Conservation (phyloP, 352 stramenopile species). For the Phytophthora citrophthora region DNA sequence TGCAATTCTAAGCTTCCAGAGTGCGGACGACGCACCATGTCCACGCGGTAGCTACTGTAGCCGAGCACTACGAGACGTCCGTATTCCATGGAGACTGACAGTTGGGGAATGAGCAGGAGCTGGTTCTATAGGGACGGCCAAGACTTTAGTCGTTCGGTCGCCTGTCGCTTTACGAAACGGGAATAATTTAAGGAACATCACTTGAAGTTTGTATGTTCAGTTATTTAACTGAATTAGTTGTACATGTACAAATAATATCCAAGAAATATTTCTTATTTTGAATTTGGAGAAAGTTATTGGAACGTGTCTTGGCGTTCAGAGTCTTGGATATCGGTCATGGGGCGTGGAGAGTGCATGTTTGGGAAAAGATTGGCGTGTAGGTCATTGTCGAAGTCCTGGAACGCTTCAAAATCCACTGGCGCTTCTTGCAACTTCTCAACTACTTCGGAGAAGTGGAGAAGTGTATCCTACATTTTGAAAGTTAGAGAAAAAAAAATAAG, state of each 20-base stretch:
- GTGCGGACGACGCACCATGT: constrained; percentile 39
- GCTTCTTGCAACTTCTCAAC: constrained; percentile 63
- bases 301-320: constrained; percentile 1
- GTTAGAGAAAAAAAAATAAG: not conserved
- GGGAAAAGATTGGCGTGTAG: constrained; percentile 18
- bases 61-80: constrained; percentile 83
- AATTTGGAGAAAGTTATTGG: not conserved
- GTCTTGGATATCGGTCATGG: not conserved
- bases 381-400: constrained; percentile 23
- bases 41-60: constrained; percentile 87
- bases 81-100: constrained; percentile 62
- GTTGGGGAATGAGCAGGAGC: constrained; percentile 20
- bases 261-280: not conserved
- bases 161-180: not conserved
- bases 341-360: constrained; percentile 11
- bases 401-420: constrained; percentile 51
- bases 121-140: not conserved
- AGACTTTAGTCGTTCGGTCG: too few species aligned
- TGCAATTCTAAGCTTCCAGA: constrained; percentile 18
- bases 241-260: not conserved
- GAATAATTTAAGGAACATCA: not conserved
- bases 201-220: constrained; percentile 6
- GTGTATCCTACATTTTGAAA: constrained; percentile 45
- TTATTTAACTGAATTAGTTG: constrained; percentile 13
- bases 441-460: constrained; percentile 67